Evolutionary conservation across 257 asterid species (phyloP).

Genomic region (Nicotiana sylvestris): DNA sequence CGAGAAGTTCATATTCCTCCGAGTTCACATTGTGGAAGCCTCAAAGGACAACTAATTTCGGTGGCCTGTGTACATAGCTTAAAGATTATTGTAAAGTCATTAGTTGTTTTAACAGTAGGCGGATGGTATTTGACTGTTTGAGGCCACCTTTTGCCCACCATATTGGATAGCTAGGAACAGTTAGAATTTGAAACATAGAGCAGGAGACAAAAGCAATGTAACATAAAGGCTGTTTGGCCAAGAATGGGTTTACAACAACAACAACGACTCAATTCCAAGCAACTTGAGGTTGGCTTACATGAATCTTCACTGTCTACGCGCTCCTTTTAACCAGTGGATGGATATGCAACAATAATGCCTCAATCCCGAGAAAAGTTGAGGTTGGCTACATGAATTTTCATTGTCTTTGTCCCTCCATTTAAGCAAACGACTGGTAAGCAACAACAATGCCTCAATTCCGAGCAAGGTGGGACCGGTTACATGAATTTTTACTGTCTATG

Average conservation of each 20-base stretch:
- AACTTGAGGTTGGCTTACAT: neutral
- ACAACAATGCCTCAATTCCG: neutral
- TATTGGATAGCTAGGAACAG: neutral
- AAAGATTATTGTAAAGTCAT: constrained; percentile 7
- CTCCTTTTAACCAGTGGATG: neutral
- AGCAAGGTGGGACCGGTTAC: no score
- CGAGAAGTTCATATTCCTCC: neutral
- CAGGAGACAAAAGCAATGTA: neutral
- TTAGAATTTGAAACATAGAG: neutral
- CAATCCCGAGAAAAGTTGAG: no score
- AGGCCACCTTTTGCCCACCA: neutral
- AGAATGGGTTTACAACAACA: neutral
- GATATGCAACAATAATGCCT: neutral
- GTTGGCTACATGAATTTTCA: neutral
- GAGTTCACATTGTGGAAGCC: neutral
- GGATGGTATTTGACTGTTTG: neutral
- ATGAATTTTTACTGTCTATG: no score
- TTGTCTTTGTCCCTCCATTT: neutral
- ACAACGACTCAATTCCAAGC: neutral
- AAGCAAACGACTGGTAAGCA: neutral
- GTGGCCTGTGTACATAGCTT: constrained; percentile 28
- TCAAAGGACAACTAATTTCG: constrained; percentile 2
- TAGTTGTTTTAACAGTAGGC: neutral
- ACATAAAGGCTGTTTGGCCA: neutral
- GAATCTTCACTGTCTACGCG: neutral